Base-by-base conservation (phyloP, 2,329 filamentous ascomycete genomes). In the Escovopsis sp. region DNA sequence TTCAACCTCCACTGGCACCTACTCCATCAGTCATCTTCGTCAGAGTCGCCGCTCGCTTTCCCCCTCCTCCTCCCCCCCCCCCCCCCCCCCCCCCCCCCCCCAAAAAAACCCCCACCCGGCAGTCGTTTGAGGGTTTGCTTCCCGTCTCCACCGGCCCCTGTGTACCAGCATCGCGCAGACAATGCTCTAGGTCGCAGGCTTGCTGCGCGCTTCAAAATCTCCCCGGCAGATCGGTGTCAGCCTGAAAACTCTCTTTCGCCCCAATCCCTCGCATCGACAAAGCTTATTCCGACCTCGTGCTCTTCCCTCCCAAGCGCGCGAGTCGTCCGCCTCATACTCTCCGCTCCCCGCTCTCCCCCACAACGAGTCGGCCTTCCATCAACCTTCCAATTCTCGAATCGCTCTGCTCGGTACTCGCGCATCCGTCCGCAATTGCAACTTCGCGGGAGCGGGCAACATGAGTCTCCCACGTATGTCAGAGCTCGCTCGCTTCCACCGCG, bases 381-480 rank as follows among this genome's bases (percentile, higher is more conserved):
- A 33, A 12, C 34, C 20, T 20, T 20, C 20, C 20, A 20, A 20
- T 20, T 20, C 20, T 20, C 20, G 24, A 34, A 37, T 29, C 29
- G 29, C 20, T 13, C 20, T 15, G 35, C 35, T 12, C 24, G 29
- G 11, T 30, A 25, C 27, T 11, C 34, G 15, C 20, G 34, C 34
- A 36, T 14, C 20, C 34, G n/a, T 11, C 15, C 29, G 39, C 35
- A 36, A 32, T 30, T 13, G 29, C 39, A 37, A 25, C 29, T 16
- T 15, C 37, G 39, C 24, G 33, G 40, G 32, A 34, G 37, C 37
- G 31, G 41, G 30, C 40, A 49, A 32, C 43, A 54, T 54, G 52
- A 51, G 50, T 48, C 41, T 45, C 37, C 46, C 50, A 46, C 45
- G 52, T 54, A 48, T 37, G 51, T 48, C 27, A 29, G 11, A 29